Evolutionary conservation across 2,329 filamentous ascomycete species (phyloP).

Genomic region (Penicillium oxalicum): DNA sequence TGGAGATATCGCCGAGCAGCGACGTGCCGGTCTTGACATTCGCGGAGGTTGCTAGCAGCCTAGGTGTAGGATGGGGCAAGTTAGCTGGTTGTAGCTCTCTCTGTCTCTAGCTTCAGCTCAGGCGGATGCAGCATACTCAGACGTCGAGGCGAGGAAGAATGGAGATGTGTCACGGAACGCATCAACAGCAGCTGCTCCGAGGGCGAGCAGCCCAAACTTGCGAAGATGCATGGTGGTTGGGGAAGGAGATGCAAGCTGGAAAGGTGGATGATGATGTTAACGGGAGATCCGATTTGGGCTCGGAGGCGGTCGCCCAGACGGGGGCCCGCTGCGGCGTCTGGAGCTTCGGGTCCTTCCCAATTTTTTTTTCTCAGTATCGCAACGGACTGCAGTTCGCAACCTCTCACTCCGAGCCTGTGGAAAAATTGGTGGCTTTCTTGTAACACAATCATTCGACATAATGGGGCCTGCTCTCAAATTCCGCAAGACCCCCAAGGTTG

Average conservation of each 20-base stretch:
- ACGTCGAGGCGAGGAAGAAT: constrained; percentile 80
- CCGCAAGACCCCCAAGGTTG: constrained; percentile 57
- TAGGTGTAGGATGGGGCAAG: constrained; percentile 17
- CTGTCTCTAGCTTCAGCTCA: constrained; percentile 3
- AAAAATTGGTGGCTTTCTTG: not conserved
- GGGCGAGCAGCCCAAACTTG: constrained; percentile 43
- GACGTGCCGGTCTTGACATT: constrained; percentile 41
- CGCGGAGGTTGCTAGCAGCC: constrained; percentile 36
- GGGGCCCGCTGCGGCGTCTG: constrained; percentile 20
- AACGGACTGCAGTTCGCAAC: constrained; percentile 2
- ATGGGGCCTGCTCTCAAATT: constrained; percentile 61
- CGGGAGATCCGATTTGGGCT: constrained; percentile 24
- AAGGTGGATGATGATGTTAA: constrained; percentile 26
- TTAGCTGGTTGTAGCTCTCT: constrained; percentile 19
- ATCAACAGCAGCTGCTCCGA: constrained; percentile 53
- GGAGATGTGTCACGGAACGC: constrained; percentile 85
- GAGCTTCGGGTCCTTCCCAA: constrained; percentile 21
- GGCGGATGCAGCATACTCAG: constrained; percentile 55
- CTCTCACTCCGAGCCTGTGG: not conserved
- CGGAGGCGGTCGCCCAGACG: constrained; percentile 32
- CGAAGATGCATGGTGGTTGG: constrained; percentile 38
- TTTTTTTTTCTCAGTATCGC: constrained; percentile 12
- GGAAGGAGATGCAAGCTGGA: constrained; percentile 13
- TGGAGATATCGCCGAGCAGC: constrained; percentile 39
- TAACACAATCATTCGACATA: not conserved